Evolutionary conservation across 2,329 filamentous ascomycete species (phyloP).

Genomic region (Aspergillus sp.): DNA sequence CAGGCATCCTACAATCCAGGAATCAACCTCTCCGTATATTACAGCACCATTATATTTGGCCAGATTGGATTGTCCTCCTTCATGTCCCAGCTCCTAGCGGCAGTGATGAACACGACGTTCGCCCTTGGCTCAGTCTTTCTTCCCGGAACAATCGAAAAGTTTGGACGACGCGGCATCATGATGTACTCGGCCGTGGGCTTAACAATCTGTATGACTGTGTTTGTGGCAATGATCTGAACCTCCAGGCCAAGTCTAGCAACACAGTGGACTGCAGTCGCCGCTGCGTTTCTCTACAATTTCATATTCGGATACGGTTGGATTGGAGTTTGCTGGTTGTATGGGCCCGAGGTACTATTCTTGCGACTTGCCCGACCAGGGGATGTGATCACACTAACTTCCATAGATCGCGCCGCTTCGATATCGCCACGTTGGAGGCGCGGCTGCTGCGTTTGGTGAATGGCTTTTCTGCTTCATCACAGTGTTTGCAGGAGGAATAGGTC

Average conservation of each 20-base stretch:
- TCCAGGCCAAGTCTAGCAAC: background rate
- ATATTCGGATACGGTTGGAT: conserved; percentile 6
- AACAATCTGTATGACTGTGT: background rate
- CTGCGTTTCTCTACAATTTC: background rate
- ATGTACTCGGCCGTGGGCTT: background rate
- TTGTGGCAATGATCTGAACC: background rate
- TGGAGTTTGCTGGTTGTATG: background rate
- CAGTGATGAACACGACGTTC: background rate
- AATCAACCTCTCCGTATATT: conserved; percentile 2
- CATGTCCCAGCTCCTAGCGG: background rate
- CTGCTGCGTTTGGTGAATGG: background rate
- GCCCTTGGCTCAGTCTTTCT: background rate
- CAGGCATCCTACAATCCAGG: background rate
- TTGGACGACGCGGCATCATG: background rate
- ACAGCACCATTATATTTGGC: background rate
- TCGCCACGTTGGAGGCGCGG: background rate
- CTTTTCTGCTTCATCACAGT: conserved; percentile 2
- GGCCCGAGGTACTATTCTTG: background rate
- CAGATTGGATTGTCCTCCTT: background rate
- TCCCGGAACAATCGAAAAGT: background rate
- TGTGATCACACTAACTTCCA: background rate
- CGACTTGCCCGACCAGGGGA: no score
- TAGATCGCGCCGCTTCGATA: background rate
- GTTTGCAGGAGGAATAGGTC: background rate
- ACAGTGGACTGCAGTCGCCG: background rate